Evolutionary conservation across 345 rosid species (phyloP).

Genomic region (Citrus mangshanensis): DNA sequence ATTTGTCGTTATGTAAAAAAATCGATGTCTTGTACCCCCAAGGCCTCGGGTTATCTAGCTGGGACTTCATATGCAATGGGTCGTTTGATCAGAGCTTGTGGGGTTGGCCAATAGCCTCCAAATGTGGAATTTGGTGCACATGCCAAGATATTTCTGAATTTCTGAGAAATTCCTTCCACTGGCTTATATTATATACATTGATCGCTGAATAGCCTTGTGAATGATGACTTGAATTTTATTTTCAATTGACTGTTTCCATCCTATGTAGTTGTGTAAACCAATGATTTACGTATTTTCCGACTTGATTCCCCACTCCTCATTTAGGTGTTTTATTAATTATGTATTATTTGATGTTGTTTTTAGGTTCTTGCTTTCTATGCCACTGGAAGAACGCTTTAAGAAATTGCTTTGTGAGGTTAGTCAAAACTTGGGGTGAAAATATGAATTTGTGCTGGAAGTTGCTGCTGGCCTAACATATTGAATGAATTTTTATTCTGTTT

Average conservation of each 20-base stretch:
- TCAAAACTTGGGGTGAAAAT: conserved; percentile 10
- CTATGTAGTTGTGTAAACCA: not conserved
- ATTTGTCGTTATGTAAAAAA: not conserved
- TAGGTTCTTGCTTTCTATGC: conserved; percentile 65
- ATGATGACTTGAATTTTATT: not conserved
- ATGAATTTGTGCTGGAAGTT: not conserved
- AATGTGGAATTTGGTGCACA: not conserved
- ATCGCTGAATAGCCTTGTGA: not conserved
- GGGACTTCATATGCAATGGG: not conserved
- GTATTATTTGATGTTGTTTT: conserved; percentile 17
- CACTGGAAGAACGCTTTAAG: conserved; percentile 67
- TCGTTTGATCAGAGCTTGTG: not conserved
- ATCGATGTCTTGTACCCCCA: not conserved
- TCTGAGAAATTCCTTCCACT: not conserved
- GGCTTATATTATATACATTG: not conserved
- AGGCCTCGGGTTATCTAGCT: not conserved
- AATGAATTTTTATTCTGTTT: not conserved
- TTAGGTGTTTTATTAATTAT: not conserved
- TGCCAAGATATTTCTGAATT: not conserved
- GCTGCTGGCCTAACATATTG: not conserved
- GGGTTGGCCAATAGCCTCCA: not conserved
- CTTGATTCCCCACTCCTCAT: not conserved
- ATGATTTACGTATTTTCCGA: not conserved
- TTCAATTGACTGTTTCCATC: not conserved
- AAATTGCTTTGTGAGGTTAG: conserved; percentile 74